phyloP scores from a whole-genome alignment of 192 early-diverging fungal species.

The Endogone sp. region DNA sequence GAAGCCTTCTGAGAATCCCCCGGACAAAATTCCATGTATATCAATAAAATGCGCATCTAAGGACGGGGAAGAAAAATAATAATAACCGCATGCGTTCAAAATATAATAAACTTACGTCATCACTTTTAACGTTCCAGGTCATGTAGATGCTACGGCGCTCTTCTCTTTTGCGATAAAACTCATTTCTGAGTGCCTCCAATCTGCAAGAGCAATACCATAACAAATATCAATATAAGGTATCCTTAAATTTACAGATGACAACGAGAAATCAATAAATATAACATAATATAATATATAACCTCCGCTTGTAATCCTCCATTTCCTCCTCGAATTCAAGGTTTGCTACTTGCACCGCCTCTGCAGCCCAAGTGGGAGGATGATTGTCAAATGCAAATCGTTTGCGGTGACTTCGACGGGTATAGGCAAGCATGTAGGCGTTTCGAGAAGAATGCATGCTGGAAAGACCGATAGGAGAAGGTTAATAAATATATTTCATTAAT shows the following conservation, averaged over 20 bases:
- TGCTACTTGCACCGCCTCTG: background rate
- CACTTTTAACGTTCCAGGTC: conserved; percentile 16
- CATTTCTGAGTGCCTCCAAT: background rate
- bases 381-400: background rate
- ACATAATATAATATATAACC: background rate
- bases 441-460: conserved; percentile 30
- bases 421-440: conserved; percentile 37
- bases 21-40: background rate
- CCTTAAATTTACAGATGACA: background rate
- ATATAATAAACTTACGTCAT: conserved; percentile 20
- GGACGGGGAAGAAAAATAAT: too few species aligned
- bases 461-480: background rate
- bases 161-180: conserved; percentile 11
- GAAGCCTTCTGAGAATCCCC: background rate
- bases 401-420: conserved; percentile 12
- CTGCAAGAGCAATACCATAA: conserved; percentile 13
- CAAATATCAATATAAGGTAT: too few species aligned
- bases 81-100: too few species aligned
- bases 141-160: conserved; percentile 9
- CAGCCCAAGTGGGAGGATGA: background rate
- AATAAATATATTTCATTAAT: too few species aligned
- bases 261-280: background rate
- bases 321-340: background rate
- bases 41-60: too few species aligned
- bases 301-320: background rate